Evolutionary conservation across 2,329 filamentous ascomycete species (phyloP), one percentile per base, ranked within the genome.

Genomic region (Aspergillus jensenii): DNA sequence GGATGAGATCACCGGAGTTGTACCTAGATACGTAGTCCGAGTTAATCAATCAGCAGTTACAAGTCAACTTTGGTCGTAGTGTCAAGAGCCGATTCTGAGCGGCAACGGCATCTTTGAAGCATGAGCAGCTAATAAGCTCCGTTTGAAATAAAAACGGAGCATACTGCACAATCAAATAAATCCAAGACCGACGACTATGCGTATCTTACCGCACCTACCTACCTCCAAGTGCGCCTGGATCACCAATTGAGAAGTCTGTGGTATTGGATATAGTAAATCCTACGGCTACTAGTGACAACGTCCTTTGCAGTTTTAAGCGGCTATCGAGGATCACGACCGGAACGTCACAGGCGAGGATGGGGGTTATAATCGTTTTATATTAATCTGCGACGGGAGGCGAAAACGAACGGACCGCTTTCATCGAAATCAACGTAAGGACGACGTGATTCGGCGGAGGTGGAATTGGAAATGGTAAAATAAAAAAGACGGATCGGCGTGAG

Each of bases 401-500:
- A 59, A 56, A 64, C 60, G 65, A 64, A 65, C 59, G 65, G 62
- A 59, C 59, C 49, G 66, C 54, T 62, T 57, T 63, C 33, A 65
- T 67, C 64, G 64, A 47, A 56, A 61, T 53, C 54, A 64, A 55
- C 54, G 56, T 44, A 64, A 61, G 57, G 67, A 68, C 63, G 67
- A 65, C 44, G 60, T 56, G 59, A 25, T 62, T 52, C 61, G 63
- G 63, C 62, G 63, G 43, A 52, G 50, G 44, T 54, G 53, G 49
- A 48, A 59, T 52, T 47, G 54, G 49, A 46, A 59, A 53, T 47
- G 54, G 52, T 45, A 53, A 52, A 58, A 57, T 56, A 56, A 62
- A 65, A 62, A 9, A 58, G 60, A 58, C 64, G 59, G 63, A 60
- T 64, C 65, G 66, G 65, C 61, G 63, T 65, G 60, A 60, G 67